Conservation (phyloP, 257 asterid species). For the Vinca minor region DNA sequence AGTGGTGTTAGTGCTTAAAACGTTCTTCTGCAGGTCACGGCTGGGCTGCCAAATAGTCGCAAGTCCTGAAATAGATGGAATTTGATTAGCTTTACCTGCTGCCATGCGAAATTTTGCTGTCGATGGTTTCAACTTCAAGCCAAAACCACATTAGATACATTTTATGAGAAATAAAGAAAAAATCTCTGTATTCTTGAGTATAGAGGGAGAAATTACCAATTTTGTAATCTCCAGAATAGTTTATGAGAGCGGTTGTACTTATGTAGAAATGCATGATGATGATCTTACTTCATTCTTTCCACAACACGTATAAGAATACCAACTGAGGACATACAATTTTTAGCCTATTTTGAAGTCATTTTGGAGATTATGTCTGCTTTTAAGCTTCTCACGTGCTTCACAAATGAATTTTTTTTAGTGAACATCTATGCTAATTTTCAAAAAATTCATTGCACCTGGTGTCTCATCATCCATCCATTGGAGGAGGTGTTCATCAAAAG, state of each 20-base stretch:
- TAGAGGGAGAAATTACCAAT: neutral
- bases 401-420: too few species aligned
- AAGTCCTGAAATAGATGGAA: conserved; percentile 74
- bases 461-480: too few species aligned
- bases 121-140: conserved; percentile 84
- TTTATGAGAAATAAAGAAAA: neutral
- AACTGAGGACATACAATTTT: too few species aligned
- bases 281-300: conserved; percentile 1
- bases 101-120: conserved; percentile 90
- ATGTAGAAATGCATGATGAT: neutral
- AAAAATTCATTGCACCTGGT: too few species aligned
- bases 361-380: too few species aligned
- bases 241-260: neutral
- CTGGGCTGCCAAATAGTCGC: conserved; percentile 92
- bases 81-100: conserved; percentile 77
- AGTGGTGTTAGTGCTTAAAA: neutral
- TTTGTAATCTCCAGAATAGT: neutral
- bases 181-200: neutral
- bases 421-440: too few species aligned
- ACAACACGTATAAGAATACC: too few species aligned
- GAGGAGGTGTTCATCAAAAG: too few species aligned
- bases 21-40: conserved; percentile 57
- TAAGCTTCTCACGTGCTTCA: too few species aligned
- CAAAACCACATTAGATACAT: conserved; percentile 60
- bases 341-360: too few species aligned